A percentile compares a stretch with the other conserved stretches of the same genome.
Conservation (phyloP, 176 grass and related monocot species). For the Tillandsia leiboldiana region DNA sequence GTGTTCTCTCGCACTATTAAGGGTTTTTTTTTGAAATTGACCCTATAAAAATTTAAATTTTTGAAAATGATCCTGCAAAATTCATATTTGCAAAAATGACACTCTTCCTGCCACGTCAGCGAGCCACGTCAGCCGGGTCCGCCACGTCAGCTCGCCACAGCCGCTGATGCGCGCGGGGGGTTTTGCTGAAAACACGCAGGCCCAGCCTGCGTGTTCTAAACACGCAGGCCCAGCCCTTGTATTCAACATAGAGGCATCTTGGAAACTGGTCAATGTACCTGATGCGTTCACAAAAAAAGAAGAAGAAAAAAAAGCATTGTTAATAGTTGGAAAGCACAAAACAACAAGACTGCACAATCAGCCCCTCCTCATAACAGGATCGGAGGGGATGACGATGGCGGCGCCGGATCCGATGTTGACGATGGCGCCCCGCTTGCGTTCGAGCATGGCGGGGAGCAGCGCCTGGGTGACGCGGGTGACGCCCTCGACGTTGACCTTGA, state of each 20-base stretch:
- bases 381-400: conserved; percentile 56
- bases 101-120: no score
- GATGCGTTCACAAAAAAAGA: conserved; percentile 3
- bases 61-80: no score
- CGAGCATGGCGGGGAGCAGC: conserved; percentile 67
- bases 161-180: no score
- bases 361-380: conserved; percentile 22
- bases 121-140: no score
- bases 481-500: conserved; percentile 79
- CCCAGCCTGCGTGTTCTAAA: no score
- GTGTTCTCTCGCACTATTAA: no score
- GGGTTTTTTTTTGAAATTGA: no score
- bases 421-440: conserved; percentile 80
- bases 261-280: conserved; percentile 90
- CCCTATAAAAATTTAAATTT: no score
- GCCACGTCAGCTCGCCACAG: no score
- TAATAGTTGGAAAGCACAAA: background rate
- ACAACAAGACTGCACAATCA: background rate
- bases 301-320: background rate
- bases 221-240: no score
- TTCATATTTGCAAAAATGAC: no score
- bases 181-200: no score
- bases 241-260: conserved; percentile 77
- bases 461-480: conserved; percentile 76
- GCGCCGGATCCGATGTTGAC: conserved; percentile 87